A percentile compares a stretch with the other conserved stretches of the same genome.
These are phyloP conservation scores for Poa pratensis DNA, from an alignment of 176 grass and related monocot species.

Conservation along the genomic window DNA sequence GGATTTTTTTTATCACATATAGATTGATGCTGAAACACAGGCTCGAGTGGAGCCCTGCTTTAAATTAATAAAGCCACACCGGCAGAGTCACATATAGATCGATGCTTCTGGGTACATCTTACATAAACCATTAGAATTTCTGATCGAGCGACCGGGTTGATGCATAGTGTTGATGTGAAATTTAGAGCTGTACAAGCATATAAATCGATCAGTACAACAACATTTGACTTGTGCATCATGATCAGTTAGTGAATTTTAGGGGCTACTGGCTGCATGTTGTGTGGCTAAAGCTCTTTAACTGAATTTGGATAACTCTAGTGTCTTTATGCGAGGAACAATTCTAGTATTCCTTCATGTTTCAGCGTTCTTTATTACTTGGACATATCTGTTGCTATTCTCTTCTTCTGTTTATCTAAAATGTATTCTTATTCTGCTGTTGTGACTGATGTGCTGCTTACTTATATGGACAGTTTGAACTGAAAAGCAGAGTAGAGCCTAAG, in stretches of 20 bases:
- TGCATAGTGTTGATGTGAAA: background rate
- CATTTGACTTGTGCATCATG: background rate
- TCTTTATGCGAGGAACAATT: background rate
- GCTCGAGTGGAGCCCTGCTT: too few species aligned
- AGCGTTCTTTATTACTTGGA: slow-evolving; percentile 4
- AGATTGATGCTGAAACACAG: background rate
- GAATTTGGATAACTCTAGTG: background rate
- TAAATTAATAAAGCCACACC: too few species aligned
- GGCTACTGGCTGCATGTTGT: background rate
- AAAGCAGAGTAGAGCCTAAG: slow-evolving; percentile 35
- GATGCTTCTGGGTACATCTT: background rate
- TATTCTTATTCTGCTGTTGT: background rate
- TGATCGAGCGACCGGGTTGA: background rate
- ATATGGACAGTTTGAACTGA: slow-evolving; percentile 54
- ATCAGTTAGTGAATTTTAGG: background rate
- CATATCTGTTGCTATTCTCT: background rate
- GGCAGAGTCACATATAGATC: too few species aligned
- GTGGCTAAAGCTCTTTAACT: slow-evolving; percentile 1
- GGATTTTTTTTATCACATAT: background rate
- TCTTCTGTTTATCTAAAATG: background rate
- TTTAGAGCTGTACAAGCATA: background rate
- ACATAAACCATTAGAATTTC: background rate
- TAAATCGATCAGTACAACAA: background rate
- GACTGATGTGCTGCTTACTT: slow-evolving; percentile 40
- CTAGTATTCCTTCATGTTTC: background rate